phyloP scores from a whole-genome alignment of 352 stramenopile species.

The Pythium inflatum region DNA sequence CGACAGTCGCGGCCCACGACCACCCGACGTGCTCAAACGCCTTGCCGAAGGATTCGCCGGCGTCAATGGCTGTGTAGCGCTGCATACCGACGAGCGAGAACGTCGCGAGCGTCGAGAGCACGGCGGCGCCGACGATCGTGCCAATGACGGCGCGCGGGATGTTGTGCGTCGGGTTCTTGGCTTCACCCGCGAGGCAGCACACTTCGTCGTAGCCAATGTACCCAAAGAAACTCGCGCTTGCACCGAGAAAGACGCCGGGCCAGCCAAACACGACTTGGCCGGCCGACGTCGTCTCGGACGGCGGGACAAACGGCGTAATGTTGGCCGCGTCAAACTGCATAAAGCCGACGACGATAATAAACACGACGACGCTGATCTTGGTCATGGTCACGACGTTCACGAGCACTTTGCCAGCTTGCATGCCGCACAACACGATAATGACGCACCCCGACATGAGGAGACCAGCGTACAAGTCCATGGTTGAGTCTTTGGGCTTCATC shows the following conservation, averaged over 20 bases:
- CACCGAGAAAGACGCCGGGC: slow-evolving; percentile 86
- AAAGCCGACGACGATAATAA: slow-evolving; percentile 92
- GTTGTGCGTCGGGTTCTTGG: slow-evolving; percentile 83
- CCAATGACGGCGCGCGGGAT: slow-evolving; percentile 91
- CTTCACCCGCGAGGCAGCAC: slow-evolving; percentile 91
- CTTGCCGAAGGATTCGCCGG: slow-evolving; percentile 67
- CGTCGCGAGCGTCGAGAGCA: slow-evolving; percentile 86
- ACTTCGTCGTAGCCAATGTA: slow-evolving; percentile 98
- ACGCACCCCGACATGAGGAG: slow-evolving; percentile 78
- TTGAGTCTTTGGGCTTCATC: slow-evolving; percentile 72
- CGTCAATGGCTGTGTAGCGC: slow-evolving; percentile 83
- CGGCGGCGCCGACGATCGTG: slow-evolving; percentile 84
- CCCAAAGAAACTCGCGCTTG: slow-evolving; percentile 94
- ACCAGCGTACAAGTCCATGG: slow-evolving; percentile 71
- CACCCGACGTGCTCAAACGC: slow-evolving; percentile 70
- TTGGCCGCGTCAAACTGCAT: slow-evolving; percentile 82
- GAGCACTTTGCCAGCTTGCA: slow-evolving; percentile 88
- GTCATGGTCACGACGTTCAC: slow-evolving; percentile 92
- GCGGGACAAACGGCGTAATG: slow-evolving; percentile 85
- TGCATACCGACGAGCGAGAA: slow-evolving; percentile 94
- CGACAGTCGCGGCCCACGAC: slow-evolving; percentile 81
- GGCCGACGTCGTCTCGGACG: slow-evolving; percentile 30
- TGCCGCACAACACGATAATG: slow-evolving; percentile 74
- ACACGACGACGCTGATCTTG: slow-evolving; percentile 90
- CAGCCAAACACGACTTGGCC: slow-evolving; percentile 63